Evolutionary conservation across 306 rosid species (phyloP).

Genomic region (Vigna nakashimae): DNA sequence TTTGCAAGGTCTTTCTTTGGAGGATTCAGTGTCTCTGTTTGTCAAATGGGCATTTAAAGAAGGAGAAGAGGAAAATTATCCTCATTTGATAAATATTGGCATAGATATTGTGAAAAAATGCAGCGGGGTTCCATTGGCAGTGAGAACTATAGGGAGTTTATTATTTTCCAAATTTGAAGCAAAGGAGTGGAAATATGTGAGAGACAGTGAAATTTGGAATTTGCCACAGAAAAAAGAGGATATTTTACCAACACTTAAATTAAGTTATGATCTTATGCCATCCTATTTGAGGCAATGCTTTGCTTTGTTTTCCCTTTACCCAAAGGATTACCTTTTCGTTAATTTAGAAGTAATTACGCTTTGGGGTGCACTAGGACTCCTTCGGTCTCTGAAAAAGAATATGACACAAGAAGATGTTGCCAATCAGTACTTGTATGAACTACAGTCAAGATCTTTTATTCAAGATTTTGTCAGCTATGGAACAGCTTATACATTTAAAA

Average conservation of each 20-base stretch:
- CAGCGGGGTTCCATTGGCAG: slow-evolving; percentile 46
- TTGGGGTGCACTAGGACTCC: slow-evolving; percentile 53
- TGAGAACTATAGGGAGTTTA: slow-evolving; percentile 46
- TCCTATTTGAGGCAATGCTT: slow-evolving; percentile 48
- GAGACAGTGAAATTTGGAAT: slow-evolving; percentile 51
- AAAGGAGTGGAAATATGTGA: background rate
- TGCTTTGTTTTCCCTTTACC: slow-evolving; percentile 39
- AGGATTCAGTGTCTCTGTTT: slow-evolving; percentile 39
- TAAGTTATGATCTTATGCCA: slow-evolving; percentile 52
- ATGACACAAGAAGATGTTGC: slow-evolving; percentile 29
- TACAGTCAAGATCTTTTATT: slow-evolving; percentile 1
- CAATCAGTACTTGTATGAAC: background rate
- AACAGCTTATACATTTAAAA: background rate
- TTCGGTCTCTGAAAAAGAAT: slow-evolving; percentile 21
- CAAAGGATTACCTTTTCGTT: background rate
- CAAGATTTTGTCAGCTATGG: background rate
- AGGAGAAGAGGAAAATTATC: slow-evolving; percentile 26
- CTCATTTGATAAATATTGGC: slow-evolving; percentile 33
- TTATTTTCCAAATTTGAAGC: background rate
- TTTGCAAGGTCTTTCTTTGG: background rate
- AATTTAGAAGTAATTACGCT: background rate
- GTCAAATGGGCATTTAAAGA: slow-evolving; percentile 48
- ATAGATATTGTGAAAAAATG: slow-evolving; percentile 44
- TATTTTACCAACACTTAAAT: slow-evolving; percentile 42
- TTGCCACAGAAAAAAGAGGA: slow-evolving; percentile 11